phyloP scores from a whole-genome alignment of 2,329 filamentous ascomycete genomes.

The Fusarium odoratissimum region DNA sequence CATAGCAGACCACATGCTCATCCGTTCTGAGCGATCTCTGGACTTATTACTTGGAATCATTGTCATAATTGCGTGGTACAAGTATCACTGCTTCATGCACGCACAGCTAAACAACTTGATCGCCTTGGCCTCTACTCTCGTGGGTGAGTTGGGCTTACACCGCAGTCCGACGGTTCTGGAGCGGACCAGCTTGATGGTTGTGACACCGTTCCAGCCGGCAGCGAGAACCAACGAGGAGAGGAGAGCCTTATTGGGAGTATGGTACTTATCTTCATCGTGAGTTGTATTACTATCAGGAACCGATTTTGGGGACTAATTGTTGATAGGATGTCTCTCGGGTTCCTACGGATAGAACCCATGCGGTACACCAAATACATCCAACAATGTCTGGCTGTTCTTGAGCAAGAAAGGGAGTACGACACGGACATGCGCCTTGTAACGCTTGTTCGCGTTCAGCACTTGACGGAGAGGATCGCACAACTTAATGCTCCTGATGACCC shows the following conservation, averaged over 20 bases:
- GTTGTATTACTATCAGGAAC: slow-evolving; percentile 17
- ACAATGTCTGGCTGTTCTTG: slow-evolving; percentile 60
- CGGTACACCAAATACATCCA: slow-evolving; percentile 65
- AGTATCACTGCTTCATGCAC: slow-evolving; percentile 66
- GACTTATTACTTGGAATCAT: slow-evolving; percentile 63
- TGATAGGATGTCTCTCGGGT: slow-evolving; percentile 55
- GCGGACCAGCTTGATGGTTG: slow-evolving; percentile 56
- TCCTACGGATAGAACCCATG: slow-evolving; percentile 60
- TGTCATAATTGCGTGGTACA: slow-evolving; percentile 63
- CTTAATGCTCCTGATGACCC: slow-evolving; percentile 52
- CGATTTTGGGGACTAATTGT: too few relatives aligned
- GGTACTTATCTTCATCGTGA: slow-evolving; percentile 66
- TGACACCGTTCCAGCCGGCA: slow-evolving; percentile 52
- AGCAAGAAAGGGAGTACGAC: slow-evolving; percentile 57
- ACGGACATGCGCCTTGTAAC: slow-evolving; percentile 60
- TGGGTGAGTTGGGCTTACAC: slow-evolving; percentile 60
- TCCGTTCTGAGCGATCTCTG: slow-evolving; percentile 61
- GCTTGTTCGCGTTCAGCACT: slow-evolving; percentile 61
- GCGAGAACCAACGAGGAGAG: slow-evolving; percentile 63
- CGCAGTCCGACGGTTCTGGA: slow-evolving; percentile 55
- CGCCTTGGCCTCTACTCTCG: slow-evolving; percentile 59
- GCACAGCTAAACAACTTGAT: slow-evolving; percentile 64
- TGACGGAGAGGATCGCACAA: slow-evolving; percentile 62
- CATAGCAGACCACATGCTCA: slow-evolving; percentile 61
- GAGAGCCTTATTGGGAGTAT: slow-evolving; percentile 63